Percentiles rank a stretch among this genome's conserved stretches.
Evolutionary conservation across 2,329 filamentous ascomycete species (phyloP).

Genomic region (Cercospora janseana): DNA sequence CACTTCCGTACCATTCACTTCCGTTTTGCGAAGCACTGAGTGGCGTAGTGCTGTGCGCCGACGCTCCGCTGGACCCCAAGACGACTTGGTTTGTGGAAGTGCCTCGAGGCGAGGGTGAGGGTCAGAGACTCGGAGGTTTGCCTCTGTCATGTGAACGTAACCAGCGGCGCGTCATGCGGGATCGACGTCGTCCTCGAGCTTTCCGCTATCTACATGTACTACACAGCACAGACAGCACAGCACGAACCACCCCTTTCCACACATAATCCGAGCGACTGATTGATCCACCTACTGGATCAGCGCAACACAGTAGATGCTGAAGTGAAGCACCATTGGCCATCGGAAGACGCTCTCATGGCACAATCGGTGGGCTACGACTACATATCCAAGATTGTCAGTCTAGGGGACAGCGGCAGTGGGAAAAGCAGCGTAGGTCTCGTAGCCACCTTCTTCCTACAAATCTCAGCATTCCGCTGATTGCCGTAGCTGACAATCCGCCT

Average conservation of each 20-base stretch:
- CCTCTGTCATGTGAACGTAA: slow-evolving; percentile 3
- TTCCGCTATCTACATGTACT: background rate
- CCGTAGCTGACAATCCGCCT: slow-evolving; percentile 80
- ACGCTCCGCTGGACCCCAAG: background rate
- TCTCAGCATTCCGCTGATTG: slow-evolving; percentile 31
- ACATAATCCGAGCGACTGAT: no score
- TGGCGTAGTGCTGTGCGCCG: background rate
- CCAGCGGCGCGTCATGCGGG: slow-evolving; percentile 6
- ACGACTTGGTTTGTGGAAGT: slow-evolving; percentile 1
- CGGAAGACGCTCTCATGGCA: slow-evolving; percentile 18
- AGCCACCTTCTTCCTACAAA: slow-evolving; percentile 2
- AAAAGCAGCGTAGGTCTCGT: slow-evolving; percentile 68
- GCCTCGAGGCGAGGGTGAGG: background rate
- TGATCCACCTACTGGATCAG: background rate
- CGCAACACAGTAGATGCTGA: background rate
- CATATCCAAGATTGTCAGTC: slow-evolving; percentile 97
- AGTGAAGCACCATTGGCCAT: background rate
- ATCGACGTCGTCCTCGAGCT: background rate
- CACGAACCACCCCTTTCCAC: background rate
- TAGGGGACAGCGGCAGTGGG: slow-evolving; percentile 93
- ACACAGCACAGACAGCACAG: background rate
- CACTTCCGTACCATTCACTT: no score
- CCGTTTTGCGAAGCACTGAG: no score
- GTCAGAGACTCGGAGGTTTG: background rate
- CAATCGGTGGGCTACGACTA: slow-evolving; percentile 79